phyloP scores from a whole-genome alignment of 805 yeast species.

The Cyberlindnera saturnus region DNA sequence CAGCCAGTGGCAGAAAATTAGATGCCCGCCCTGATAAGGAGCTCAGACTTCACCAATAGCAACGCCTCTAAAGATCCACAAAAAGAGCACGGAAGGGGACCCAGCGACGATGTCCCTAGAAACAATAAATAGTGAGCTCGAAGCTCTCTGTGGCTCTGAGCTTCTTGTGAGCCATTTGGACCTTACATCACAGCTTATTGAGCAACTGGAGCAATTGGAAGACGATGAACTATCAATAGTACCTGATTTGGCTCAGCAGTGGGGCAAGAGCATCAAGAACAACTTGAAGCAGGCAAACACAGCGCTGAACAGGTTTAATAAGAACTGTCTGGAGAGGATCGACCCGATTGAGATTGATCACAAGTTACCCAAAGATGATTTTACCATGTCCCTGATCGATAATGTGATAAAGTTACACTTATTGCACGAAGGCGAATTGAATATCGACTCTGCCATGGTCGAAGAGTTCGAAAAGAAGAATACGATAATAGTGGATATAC shows the following conservation, averaged over 20 bases:
- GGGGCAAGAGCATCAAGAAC: conserved; percentile 26
- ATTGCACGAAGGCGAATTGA: conserved; percentile 39
- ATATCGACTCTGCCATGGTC: conserved; percentile 19
- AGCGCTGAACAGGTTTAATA: conserved; percentile 24
- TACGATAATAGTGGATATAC: conserved; percentile 30
- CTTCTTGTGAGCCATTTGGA: not conserved
- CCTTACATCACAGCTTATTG: conserved; percentile 4
- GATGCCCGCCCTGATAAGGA: too few species aligned
- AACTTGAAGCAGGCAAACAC: conserved; percentile 23
- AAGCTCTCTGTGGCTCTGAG: too few species aligned
- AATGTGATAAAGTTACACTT: conserved; percentile 41
- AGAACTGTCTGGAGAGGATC: conserved; percentile 22
- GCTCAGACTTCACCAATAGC: too few species aligned
- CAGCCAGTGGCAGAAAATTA: too few species aligned
- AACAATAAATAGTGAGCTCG: too few species aligned
- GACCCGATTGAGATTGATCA: conserved; percentile 28
- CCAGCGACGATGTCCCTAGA: too few species aligned
- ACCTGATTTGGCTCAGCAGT: conserved; percentile 12
- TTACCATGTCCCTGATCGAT: conserved; percentile 25
- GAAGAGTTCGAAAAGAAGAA: conserved; percentile 25
- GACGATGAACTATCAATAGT: not conserved
- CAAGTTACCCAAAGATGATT: conserved; percentile 21
- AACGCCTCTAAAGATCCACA: too few species aligned
- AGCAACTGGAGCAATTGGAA: conserved; percentile 5
- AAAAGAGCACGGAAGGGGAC: too few species aligned